Base-by-base conservation (phyloP, 306 rosid genomes). In the Cucurbita pepo region DNA sequence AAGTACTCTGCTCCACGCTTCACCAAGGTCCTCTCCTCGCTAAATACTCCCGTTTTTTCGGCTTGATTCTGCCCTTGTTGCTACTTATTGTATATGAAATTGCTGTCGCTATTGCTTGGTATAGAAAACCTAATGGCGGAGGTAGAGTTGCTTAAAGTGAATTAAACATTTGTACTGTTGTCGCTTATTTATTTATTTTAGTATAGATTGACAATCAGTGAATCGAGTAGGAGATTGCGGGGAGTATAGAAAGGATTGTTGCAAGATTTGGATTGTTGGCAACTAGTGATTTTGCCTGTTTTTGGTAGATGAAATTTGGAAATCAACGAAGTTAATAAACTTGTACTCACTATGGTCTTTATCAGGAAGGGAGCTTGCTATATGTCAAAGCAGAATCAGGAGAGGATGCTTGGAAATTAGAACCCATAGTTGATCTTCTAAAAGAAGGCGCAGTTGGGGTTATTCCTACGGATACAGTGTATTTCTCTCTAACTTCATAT, bases 401-500 rank as follows among this genome's bases (percentile, higher is more conserved):
- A 52, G 85, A 79, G 18, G 97, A 93, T 40, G 73, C 78, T 74
- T 90, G 97, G 98, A 93, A 86, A 85, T 80, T 93, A 88, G 97
- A 90, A 54, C 86, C 91, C 0, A 71, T 87, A 48, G 78, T 85
- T 7, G 73, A 87, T 72, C 83, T 90, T 44, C 82, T 93, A 76
- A 88, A 85, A 69, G 79, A 86, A 77, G 98, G 98, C 19, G 98
- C 96, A 30, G 98, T 93, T 72, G 96, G 98, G 22, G 91, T 87
- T 71, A 89, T 93, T 73, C 98, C 98, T 57, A 93, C 98, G 4
- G 98, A 93, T 77, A 90, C 97, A 18, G 56, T 87, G 98, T 93
- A 79, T 74, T 86, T 60, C 21, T 8, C 45, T 22, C 71, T 59
- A 36, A 4, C 74, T 56, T 18, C 11, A 34, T 19, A 22, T 10